Base-by-base conservation (phyloP, 768 basidiomycete species). In the Trametes coccinea region DNA sequence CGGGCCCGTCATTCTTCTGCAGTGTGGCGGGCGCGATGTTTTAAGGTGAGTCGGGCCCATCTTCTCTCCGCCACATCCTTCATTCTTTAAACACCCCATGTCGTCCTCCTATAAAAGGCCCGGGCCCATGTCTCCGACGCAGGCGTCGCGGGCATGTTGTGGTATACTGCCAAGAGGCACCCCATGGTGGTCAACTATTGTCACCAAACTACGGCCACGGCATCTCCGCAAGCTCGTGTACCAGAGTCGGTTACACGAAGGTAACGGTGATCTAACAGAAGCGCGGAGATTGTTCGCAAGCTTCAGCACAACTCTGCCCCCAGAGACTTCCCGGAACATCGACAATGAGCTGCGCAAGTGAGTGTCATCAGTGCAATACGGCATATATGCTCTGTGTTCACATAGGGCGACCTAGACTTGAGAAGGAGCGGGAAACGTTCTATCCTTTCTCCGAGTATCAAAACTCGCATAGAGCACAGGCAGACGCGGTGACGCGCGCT, bases 201-300 rank as follows among this genome's bases (percentile, higher is more conserved):
- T 60, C 22, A 34, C 45, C 17, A 46, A 46, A 39, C 29, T 60
- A 11, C 22, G 59, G 29, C 59, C 59, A 3, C 52, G 59, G 13
- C 52, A 49, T 29, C 40, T 46, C 39, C 52, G 59, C 17, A 60
- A 60, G 51, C 6, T 46, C 16, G 10, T 46, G 13, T 54, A 54
- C 46, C 52, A 60, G 17, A 53, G 52, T 10, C 52, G 59, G 50
- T 44, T 60, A 5, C 59, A 45, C n/a, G 44, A 53, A 33, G 59
- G 59, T 45, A 30, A 48, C 30, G 47, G 17, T 4, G 46, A 43
- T 29, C 45, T 60, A 8, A 14, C 27, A 3, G 53, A 60, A 29
- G 39, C 53, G 22, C 34, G 27, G 14, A 44, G 45, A 16, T 27
- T 60, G 5, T 50, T 60, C 53, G 44, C 22, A 1, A 16, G 33